Base-by-base conservation (phyloP, 139 green algal genomes). In the Pleodorina starrii region DNA sequence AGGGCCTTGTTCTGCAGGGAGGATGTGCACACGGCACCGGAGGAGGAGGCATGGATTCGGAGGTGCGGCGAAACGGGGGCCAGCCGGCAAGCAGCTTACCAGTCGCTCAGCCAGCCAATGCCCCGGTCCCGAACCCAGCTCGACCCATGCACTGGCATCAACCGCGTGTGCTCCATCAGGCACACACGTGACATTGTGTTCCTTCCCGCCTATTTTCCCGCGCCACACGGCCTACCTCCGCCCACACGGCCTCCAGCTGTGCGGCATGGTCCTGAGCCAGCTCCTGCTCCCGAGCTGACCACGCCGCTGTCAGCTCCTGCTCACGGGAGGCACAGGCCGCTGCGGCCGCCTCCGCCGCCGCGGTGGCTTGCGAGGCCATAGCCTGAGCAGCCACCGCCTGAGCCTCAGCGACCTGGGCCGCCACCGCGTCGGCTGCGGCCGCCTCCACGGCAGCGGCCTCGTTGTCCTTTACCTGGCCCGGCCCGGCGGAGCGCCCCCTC, bases 231-330 rank as follows among this genome's bases (percentile, higher is more conserved):
- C 78, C 1, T 51, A 85, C 78, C 79, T 86, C 79, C 0, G 79
- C 79, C 57, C 57, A 75, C 59, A 75, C 38, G 25, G 57, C 79
- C 40, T 86, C 50, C 11, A 86, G 40, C 42, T 86, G 79, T 57
- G 79, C 79, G 25, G 79, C 79, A 44, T 59, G 68, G 40, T 86
- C 79, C 40, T 43, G 79, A 1, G 43, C 75, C 57, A 86, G 42
- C 79, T 75, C 27, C 23, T 59, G 40, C 59, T 86, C 79, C 0
- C 79, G 57, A 19, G 38, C 23, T 5, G 51, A 16, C 78, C 78
- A 85, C 2, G 17, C 3, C 21, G 57, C 78, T 35, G 36, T 46
- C 77, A n/a, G 32, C 36, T 38, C 78, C n/a, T n/a, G n/a, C n/a
- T n/a, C n/a, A n/a, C n/a, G n/a, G n/a, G n/a, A n/a, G n/a, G n/a